A percentile compares a stretch with the other conserved stretches of the same genome.
These are phyloP conservation scores for Aspergillus ochraceoroseus DNA, from an alignment of 2,329 filamentous ascomycete species.

Conservation along the genomic window DNA sequence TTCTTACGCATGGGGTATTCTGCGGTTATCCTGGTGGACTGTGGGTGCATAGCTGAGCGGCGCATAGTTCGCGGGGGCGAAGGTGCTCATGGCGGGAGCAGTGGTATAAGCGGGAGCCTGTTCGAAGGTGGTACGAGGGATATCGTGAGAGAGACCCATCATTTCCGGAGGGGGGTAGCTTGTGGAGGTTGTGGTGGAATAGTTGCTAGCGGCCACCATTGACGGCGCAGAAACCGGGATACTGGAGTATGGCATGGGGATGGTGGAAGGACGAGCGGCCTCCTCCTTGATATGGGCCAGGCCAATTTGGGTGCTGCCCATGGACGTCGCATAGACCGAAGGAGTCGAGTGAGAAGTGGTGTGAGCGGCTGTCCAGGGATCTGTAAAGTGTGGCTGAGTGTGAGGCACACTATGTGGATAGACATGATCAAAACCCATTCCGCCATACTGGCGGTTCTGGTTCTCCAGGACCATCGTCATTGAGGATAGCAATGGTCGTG, in stretches of 20 bases:
- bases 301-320: conserved; percentile 55
- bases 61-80: conserved; percentile 69
- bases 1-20: conserved; percentile 82
- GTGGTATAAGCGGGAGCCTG: conserved; percentile 64
- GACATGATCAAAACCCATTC: conserved; percentile 76
- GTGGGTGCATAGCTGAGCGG: conserved; percentile 68
- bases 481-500: conserved; percentile 36
- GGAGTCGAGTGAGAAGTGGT: conserved; percentile 57
- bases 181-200: conserved; percentile 52
- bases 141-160: conserved; percentile 69
- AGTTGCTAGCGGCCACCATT: conserved; percentile 63
- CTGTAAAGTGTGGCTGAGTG: conserved; percentile 70
- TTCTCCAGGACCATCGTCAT: conserved; percentile 97
- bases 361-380: conserved; percentile 71
- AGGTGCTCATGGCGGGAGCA: conserved; percentile 64
- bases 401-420: conserved; percentile 63
- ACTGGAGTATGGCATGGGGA: conserved; percentile 65
- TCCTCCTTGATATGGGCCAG: conserved; percentile 57
- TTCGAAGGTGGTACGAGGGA: conserved; percentile 68
- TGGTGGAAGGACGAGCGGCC: conserved; percentile 54
- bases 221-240: conserved; percentile 69
- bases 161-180: conserved; percentile 60
- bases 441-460: conserved; percentile 74
- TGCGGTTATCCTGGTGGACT: conserved; percentile 56
- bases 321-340: conserved; percentile 55